phyloP scores from a whole-genome alignment of 2,329 filamentous ascomycete genomes.

The Lecanicillium sp. region DNA sequence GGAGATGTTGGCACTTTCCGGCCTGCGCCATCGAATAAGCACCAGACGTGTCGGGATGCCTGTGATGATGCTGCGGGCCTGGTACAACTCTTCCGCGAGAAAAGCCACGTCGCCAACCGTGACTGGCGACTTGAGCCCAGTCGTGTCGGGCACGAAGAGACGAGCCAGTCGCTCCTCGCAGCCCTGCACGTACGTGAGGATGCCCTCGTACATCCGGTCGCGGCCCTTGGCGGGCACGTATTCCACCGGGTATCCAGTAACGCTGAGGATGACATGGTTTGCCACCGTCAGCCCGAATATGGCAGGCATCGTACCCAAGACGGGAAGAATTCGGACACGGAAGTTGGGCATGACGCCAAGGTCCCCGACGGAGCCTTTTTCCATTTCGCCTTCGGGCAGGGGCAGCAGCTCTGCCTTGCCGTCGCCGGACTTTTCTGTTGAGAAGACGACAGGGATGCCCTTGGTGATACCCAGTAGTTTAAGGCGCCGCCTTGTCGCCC shows the following conservation, averaged over 20 bases:
- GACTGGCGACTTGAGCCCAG: conserved; percentile 73
- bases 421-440: conserved; percentile 79
- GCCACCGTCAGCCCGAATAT: conserved; percentile 88
- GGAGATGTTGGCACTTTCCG: conserved; percentile 47
- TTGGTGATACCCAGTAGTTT: conserved; percentile 70
- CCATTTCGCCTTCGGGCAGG: conserved; percentile 77
- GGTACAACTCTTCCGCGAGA: conserved; percentile 80
- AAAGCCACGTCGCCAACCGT: conserved; percentile 78
- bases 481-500: conserved; percentile 71
- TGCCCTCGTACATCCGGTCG: conserved; percentile 86
- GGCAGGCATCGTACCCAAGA: conserved; percentile 93
- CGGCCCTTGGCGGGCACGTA: conserved; percentile 73
- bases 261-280: conserved; percentile 82
- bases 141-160: conserved; percentile 20
- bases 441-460: conserved; percentile 88
- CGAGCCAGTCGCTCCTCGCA: conserved; percentile 69
- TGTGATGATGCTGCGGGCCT: conserved; percentile 73
- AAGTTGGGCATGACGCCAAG: conserved; percentile 88
- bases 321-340: conserved; percentile 86
- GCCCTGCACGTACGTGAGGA: conserved; percentile 67
- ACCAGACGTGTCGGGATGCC: conserved; percentile 72
- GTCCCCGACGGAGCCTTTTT: conserved; percentile 78
- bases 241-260: conserved; percentile 77
- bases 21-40: conserved; percentile 72
- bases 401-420: conserved; percentile 88